Conservation (phyloP, 139 green algal genomes). For the Coelastrella sp. region DNA sequence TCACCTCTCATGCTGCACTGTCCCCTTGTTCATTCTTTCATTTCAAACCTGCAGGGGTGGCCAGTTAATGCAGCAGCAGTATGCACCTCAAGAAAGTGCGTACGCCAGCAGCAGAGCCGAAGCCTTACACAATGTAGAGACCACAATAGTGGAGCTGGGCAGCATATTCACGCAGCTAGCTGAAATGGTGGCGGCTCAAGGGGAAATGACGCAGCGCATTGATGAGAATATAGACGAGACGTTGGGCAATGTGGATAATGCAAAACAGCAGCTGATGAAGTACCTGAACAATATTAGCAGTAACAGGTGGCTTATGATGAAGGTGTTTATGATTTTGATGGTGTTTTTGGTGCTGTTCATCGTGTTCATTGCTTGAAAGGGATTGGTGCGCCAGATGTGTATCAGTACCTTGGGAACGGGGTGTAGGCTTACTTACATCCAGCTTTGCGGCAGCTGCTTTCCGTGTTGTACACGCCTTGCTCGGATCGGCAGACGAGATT, state of each 20-base stretch:
- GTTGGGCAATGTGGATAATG: conserved; percentile 93
- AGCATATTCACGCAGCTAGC: conserved; percentile 98
- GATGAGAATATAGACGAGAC: conserved; percentile 99
- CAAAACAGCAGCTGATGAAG: conserved; percentile 96
- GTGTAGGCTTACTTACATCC: too few relatives aligned
- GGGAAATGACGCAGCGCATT: conserved; percentile 77
- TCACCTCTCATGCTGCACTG: neutral
- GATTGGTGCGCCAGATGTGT: neutral
- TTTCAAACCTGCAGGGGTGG: neutral
- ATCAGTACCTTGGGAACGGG: neutral
- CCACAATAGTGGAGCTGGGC: conserved; percentile 97
- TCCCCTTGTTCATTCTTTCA: neutral
- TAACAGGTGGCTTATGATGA: conserved; percentile 94
- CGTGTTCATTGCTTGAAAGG: conserved; percentile 65
- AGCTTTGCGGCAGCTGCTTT: too few relatives aligned
- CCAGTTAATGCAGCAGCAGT: conserved; percentile 54
- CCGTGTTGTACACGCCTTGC: too few relatives aligned
- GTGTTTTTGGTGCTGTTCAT: conserved; percentile 69
- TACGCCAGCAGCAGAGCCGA: conserved; percentile 53
- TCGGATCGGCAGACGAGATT: too few relatives aligned
- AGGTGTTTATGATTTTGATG: conserved; percentile 70
- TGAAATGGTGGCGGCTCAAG: conserved; percentile 87
- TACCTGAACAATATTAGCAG: conserved; percentile 95
- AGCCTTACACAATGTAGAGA: conserved; percentile 89
- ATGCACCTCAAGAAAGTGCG: conserved; percentile 57